Percentiles rank a stretch among this genome's conserved stretches.
These are phyloP conservation scores for Paracoccidioides brasiliensis DNA, from an alignment of 2,329 filamentous ascomycete species.

Conservation along the genomic window DNA sequence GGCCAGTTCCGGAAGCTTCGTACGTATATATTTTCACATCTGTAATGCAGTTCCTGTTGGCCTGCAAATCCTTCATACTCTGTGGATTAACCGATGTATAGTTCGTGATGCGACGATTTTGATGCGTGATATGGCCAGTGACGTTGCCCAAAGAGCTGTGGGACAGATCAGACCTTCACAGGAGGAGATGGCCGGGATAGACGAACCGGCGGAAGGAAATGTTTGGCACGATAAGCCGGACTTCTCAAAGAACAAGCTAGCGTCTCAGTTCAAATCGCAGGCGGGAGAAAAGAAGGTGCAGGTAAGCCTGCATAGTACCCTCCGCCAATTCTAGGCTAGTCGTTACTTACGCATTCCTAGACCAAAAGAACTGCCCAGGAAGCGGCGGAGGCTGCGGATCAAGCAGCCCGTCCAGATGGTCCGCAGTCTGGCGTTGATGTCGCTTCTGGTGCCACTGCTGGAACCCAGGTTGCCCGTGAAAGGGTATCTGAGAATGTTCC, in stretches of 20 bases:
- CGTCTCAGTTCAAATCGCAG: conserved; percentile 51
- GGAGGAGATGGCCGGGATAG: conserved; percentile 63
- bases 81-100: conserved; percentile 22
- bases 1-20: conserved; percentile 87
- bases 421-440: neutral
- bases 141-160: conserved; percentile 71
- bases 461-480: conserved; percentile 30
- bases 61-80: neutral
- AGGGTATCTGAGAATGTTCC: conserved; percentile 50
- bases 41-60: too few species aligned
- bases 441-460: conserved; percentile 23
- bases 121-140: conserved; percentile 79
- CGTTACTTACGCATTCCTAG: conserved; percentile 3
- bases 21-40: conserved; percentile 34
- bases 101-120: conserved; percentile 70
- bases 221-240: conserved; percentile 84
- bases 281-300: conserved; percentile 43
- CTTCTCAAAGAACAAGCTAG: conserved; percentile 55
- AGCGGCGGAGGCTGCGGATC: conserved; percentile 42
- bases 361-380: conserved; percentile 41
- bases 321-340: neutral
- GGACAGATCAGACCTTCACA: conserved; percentile 62
- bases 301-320: conserved; percentile 27
- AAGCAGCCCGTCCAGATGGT: conserved; percentile 24
- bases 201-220: conserved; percentile 76